phyloP scores from a whole-genome alignment of 208 protist species.

The Wallacemonas sp. region DNA sequence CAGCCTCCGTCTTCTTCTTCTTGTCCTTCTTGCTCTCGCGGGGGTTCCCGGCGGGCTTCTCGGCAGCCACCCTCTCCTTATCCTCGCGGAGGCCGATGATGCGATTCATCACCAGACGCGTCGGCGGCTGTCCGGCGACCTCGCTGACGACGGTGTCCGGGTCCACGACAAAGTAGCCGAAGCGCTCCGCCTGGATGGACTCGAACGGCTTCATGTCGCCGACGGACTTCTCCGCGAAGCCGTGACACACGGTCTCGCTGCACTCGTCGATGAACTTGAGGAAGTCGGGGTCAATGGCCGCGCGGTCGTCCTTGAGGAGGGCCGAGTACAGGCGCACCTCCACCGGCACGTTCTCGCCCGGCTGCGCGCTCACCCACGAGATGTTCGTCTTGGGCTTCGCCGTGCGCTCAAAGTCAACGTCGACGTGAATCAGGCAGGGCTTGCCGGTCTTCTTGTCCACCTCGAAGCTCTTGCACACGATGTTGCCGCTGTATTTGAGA shows the following conservation, averaged over 20 bases:
- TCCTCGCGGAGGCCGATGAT: conserved; percentile 86
- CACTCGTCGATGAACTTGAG: conserved; percentile 88
- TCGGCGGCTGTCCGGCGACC: neutral
- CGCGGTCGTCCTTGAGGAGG: conserved; percentile 87
- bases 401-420: conserved; percentile 84
- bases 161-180: conserved; percentile 93
- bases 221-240: conserved; percentile 71
- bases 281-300: conserved; percentile 84
- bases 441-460: conserved; percentile 59
- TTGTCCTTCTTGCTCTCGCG: conserved; percentile 19
- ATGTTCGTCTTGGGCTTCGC: conserved; percentile 93
- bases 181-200: conserved; percentile 90
- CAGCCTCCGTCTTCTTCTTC: conserved; percentile 27
- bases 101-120: conserved; percentile 88
- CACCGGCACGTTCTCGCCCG: conserved; percentile 49
- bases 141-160: conserved; percentile 53
- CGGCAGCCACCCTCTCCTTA: conserved; percentile 65
- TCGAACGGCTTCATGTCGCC: conserved; percentile 53
- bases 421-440: conserved; percentile 74
- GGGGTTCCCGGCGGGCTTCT: conserved; percentile 19
- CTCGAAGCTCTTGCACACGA: conserved; percentile 85
- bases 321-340: conserved; percentile 82
- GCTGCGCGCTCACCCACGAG: conserved; percentile 79
- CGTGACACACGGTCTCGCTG: conserved; percentile 68
- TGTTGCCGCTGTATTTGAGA: conserved; percentile 88